phyloP scores from a whole-genome alignment of 2,329 filamentous ascomycete species.

The Aspergillus sp. region DNA sequence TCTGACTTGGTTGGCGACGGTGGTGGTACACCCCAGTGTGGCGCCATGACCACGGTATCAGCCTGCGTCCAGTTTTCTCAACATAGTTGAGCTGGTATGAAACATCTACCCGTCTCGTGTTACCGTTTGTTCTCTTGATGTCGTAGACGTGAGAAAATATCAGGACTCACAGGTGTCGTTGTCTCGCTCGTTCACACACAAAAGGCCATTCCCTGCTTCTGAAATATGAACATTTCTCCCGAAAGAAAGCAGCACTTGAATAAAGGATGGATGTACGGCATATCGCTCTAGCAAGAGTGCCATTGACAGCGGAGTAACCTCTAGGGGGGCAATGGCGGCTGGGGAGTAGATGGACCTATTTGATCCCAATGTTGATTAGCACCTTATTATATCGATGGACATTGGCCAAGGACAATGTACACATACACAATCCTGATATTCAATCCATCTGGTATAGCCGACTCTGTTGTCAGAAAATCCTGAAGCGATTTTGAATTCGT shows the following conservation, averaged over 20 bases:
- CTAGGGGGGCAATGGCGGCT: neutral
- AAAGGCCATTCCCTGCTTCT: neutral
- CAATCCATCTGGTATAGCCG: neutral
- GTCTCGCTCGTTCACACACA: neutral
- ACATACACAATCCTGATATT: neutral
- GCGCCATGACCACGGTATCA: constrained; percentile 1
- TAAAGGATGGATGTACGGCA: neutral
- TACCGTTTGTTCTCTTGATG: neutral
- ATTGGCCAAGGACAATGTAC: neutral
- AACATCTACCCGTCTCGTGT: neutral
- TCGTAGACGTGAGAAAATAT: no score
- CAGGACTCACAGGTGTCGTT: neutral
- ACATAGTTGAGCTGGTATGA: neutral
- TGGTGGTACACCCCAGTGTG: neutral
- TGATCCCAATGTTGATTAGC: no score
- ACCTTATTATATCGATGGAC: neutral
- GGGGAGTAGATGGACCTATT: neutral
- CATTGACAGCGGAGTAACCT: neutral
- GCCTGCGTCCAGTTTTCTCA: neutral
- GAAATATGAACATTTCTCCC: neutral
- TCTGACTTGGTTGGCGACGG: neutral
- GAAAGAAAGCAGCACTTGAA: neutral
- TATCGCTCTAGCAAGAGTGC: neutral
- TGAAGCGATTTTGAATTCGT: neutral
- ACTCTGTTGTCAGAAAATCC: neutral